Conservation (phyloP, 2,329 filamentous ascomycete species). For the Verticillium klebahnii region DNA sequence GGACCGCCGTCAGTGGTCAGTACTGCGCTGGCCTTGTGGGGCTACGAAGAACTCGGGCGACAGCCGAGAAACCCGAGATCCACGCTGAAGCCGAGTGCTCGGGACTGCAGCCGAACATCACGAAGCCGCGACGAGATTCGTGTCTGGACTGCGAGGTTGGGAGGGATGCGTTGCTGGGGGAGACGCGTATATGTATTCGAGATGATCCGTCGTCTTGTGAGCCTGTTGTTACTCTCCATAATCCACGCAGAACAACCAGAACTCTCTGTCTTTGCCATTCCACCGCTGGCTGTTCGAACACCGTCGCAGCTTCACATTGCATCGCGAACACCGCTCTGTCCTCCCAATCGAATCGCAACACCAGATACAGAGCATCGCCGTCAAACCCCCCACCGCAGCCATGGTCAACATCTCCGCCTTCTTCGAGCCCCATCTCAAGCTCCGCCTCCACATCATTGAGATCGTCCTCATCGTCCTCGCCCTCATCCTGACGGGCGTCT, state of each 20-base stretch:
- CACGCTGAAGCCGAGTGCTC: background rate
- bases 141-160: background rate
- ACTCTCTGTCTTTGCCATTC: background rate
- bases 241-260: background rate
- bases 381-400: background rate
- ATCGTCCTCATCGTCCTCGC: conserved; percentile 2
- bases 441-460: conserved; percentile 6
- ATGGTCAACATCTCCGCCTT: background rate
- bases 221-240: background rate
- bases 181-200: background rate
- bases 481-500: conserved; percentile 8
- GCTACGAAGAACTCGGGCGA: background rate
- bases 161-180: background rate
- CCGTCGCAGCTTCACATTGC: background rate
- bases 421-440: conserved; percentile 6
- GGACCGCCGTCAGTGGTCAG: background rate
- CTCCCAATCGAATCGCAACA: too few relatives aligned
- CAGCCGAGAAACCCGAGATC: background rate
- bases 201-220: background rate
- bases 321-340: background rate
- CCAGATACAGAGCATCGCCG: too few relatives aligned
- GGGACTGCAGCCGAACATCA: background rate
- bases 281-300: background rate
- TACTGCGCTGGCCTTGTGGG: background rate
- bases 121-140: background rate